Base-by-base conservation (phyloP, 2,329 filamentous ascomycete genomes). In the Ciborinia camelliae region DNA sequence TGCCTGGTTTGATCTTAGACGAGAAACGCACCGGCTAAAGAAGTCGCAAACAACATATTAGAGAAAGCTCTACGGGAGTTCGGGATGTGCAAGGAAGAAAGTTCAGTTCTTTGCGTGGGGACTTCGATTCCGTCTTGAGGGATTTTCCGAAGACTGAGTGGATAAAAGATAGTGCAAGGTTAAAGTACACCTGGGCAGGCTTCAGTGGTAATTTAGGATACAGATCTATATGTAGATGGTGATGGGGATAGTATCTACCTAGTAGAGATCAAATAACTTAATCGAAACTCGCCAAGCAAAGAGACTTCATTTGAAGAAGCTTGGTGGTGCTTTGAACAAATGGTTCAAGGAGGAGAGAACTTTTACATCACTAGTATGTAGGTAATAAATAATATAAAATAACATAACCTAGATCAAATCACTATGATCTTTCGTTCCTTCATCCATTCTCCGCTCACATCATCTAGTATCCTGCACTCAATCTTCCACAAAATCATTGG, bases 221-320 rank as follows among this genome's bases (percentile, higher is more conserved):
- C 45, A 6, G 8, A 15, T 26, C 26, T 32, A 32, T 9, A 45
- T 30, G 12, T 32, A 32, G 18, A 45, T 30, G 12, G 37, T 10
- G 10, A 15, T 23, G 26, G 26, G 14, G 9, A 45, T 15, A 23
- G 32, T 43, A 43, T 43, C 10, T 15, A 7, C 14, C 15, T 18
- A 55, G 5, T 41, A 54, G 39, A 12, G 20, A 45, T 57, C 10
- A 6, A 0, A 35, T 37, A 20, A 35, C 0, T 18, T 14, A 2
- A 3, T 18, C 43, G 15, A 6, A 47, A 47, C 14, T n/a, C 55
- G 3, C 32, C 41, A 47, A 35, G 55, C 55, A 59, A 59, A 47
- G 55, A 59, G 41, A 47, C 55, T 59, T 59, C 41, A 20, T 18
- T 26, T 26, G 41, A 47, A 35, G 55, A 47, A 59, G 55, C 55